These are phyloP conservation scores for Teratosphaeria epicoccoides DNA, from an alignment of 2,329 filamentous ascomycete genomes.

Conservation along the genomic window DNA sequence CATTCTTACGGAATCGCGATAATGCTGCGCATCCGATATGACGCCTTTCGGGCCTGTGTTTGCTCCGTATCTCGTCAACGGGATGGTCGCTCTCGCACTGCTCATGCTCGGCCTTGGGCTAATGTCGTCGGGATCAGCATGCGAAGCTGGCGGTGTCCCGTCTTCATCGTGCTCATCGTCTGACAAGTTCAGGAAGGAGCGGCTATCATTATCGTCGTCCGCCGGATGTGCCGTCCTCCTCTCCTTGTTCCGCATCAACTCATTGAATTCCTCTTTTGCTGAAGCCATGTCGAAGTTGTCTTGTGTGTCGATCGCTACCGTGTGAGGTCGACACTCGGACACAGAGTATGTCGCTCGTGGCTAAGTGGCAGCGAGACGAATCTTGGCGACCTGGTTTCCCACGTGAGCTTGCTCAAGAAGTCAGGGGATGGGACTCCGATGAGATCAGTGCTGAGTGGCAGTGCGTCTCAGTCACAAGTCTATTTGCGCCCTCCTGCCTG, in stretches of 20 bases:
- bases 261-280: slow-evolving; percentile 43
- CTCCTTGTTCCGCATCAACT: slow-evolving; percentile 39
- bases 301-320: not conserved
- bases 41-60: slow-evolving; percentile 79
- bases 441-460: not conserved
- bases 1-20: slow-evolving; percentile 34
- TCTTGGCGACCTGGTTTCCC: not conserved
- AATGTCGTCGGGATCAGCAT: slow-evolving; percentile 41
- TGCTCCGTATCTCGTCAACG: slow-evolving; percentile 55
- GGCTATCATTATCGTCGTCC: slow-evolving; percentile 37
- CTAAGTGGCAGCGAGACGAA: not conserved
- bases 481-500: not conserved
- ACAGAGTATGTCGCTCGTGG: not conserved
- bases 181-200: slow-evolving; percentile 30
- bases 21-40: slow-evolving; percentile 71
- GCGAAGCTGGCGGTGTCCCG: slow-evolving; percentile 42
- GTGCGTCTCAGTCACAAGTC: not conserved
- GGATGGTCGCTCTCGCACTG: slow-evolving; percentile 31
- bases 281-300: slow-evolving; percentile 30
- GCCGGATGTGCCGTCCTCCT: slow-evolving; percentile 35
- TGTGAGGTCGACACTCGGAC: not conserved
- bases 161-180: slow-evolving; percentile 29
- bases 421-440: not conserved
- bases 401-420: not conserved
- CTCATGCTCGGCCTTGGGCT: slow-evolving; percentile 33